phyloP scores from a whole-genome alignment of 495 filamentous ascomycete species.

The Penicillium coffeae region DNA sequence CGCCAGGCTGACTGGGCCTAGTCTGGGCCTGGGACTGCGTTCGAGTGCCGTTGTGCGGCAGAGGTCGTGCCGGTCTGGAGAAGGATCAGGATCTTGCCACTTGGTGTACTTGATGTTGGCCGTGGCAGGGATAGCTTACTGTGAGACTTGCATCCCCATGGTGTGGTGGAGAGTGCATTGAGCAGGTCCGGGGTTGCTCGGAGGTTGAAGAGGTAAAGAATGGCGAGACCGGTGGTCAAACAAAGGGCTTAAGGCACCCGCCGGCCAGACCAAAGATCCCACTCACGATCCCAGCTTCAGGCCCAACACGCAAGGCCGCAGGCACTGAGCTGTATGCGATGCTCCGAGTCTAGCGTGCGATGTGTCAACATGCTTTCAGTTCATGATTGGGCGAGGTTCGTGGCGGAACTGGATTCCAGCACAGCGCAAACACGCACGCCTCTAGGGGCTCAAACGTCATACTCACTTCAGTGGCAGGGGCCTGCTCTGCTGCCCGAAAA shows the following conservation, averaged over 20 bases:
- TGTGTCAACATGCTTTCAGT: neutral
- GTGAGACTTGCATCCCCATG: neutral
- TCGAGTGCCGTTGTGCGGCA: neutral
- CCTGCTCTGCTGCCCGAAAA: too few species aligned
- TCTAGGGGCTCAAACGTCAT: conserved; percentile 3
- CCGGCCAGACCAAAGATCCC: too few species aligned
- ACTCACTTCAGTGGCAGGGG: conserved; percentile 1
- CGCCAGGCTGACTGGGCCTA: conserved; percentile 7
- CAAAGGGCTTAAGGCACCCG: neutral
- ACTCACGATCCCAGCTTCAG: neutral
- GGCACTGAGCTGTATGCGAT: neutral
- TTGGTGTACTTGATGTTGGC: too few species aligned
- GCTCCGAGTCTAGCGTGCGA: neutral
- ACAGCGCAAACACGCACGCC: neutral
- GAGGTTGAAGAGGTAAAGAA: neutral
- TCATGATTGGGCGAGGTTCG: neutral
- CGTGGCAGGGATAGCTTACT: neutral
- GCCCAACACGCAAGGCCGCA: neutral
- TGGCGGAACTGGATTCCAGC: neutral
- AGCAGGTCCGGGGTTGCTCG: neutral
- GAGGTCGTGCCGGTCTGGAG: too few species aligned
- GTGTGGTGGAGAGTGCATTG: neutral
- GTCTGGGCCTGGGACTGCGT: neutral
- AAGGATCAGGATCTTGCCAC: neutral
- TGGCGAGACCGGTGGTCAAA: too few species aligned